These are phyloP conservation scores for Fusarium coffeatum DNA, from an alignment of 2,329 filamentous ascomycete species.

Conservation along the genomic window DNA sequence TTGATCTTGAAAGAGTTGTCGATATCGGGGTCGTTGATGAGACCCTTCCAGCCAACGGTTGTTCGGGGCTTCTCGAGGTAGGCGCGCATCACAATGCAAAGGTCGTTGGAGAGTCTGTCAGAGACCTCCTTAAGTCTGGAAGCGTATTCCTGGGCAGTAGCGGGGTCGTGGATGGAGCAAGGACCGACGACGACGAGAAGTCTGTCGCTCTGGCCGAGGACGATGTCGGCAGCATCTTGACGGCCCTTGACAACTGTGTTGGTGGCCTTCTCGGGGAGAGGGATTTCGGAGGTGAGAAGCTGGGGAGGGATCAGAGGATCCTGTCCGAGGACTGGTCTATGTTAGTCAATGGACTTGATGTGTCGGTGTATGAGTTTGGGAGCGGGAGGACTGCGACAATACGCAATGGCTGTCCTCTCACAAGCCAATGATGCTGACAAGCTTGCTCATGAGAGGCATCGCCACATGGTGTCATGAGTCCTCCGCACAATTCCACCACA, in stretches of 20 bases:
- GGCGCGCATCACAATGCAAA: conserved; percentile 95
- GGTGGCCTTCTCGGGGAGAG: conserved; percentile 71
- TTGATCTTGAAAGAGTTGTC: conserved; percentile 99
- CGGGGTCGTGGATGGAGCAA: conserved; percentile 97
- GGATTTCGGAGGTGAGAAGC: conserved; percentile 87
- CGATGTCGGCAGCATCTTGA: conserved; percentile 75
- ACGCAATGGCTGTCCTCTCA: not conserved
- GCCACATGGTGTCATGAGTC: conserved; percentile 22
- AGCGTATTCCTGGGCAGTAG: conserved; percentile 88
- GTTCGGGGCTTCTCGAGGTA: conserved; percentile 99
- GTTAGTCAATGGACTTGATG: conserved; percentile 32
- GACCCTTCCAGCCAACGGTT: conserved; percentile 97
- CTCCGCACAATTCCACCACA: not conserved
- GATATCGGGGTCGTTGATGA: conserved; percentile 99
- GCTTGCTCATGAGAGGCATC: not conserved
- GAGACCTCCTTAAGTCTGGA: conserved; percentile 79
- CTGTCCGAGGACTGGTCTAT: conserved; percentile 83
- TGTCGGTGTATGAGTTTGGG: too few species aligned
- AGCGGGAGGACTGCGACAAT: not conserved
- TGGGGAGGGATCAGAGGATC: conserved; percentile 92
- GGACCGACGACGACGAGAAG: conserved; percentile 95
- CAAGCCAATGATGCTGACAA: not conserved
- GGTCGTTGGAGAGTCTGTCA: conserved; percentile 82
- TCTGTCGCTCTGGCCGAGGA: conserved; percentile 83
- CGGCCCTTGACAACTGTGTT: conserved; percentile 78